Percentiles rank a stretch among this genome's conserved stretches.
These are phyloP conservation scores for Alternaria rosae DNA, from an alignment of 2,329 filamentous ascomycete genomes.

Conservation along the genomic window DNA sequence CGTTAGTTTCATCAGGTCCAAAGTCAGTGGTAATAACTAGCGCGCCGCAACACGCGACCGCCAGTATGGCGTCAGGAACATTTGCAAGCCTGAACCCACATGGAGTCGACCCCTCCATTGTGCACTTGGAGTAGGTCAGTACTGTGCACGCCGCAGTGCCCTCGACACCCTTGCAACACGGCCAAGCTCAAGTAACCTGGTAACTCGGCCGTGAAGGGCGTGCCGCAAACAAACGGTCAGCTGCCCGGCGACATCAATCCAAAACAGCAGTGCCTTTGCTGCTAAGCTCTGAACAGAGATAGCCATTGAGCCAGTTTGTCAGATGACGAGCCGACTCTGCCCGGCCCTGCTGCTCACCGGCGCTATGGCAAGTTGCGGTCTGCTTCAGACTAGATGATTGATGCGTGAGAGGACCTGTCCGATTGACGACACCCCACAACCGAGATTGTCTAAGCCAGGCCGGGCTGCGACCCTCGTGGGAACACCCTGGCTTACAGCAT, in stretches of 20 bases:
- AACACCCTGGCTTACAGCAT: slow-evolving; percentile 13
- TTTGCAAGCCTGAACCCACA: slow-evolving; percentile 18
- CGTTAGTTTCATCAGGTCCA: slow-evolving; percentile 17
- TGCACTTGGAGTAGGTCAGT: slow-evolving; percentile 8
- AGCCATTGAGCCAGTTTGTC: slow-evolving; percentile 14
- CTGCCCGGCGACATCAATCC: slow-evolving; percentile 24
- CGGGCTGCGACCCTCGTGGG: slow-evolving; percentile 17
- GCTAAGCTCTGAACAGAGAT: slow-evolving; percentile 14
- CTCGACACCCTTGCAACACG: slow-evolving; percentile 20
- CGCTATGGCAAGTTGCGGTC: slow-evolving; percentile 30
- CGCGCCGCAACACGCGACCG: slow-evolving; percentile 28
- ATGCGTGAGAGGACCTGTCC: slow-evolving; percentile 12
- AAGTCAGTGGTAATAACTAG: slow-evolving; percentile 19
- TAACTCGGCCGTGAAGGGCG: slow-evolving; percentile 8
- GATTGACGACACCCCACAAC: slow-evolving; percentile 23
- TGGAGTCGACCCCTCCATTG: slow-evolving; percentile 3
- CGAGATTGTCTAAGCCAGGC: slow-evolving; percentile 17
- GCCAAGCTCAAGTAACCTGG: slow-evolving; percentile 16
- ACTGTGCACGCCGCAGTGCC: slow-evolving; percentile 14
- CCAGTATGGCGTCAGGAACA: slow-evolving; percentile 35
- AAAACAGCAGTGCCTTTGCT: slow-evolving; percentile 19
- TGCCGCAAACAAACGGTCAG: slow-evolving; percentile 25
- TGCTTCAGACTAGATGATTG: slow-evolving; percentile 22
- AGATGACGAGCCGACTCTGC: slow-evolving; percentile 28
- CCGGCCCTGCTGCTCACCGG: slow-evolving; percentile 24